A percentile compares a stretch with the other conserved stretches of the same genome.
Conservation (phyloP, 805 yeast genomes). For the Schwanniomyces polymorphus region DNA sequence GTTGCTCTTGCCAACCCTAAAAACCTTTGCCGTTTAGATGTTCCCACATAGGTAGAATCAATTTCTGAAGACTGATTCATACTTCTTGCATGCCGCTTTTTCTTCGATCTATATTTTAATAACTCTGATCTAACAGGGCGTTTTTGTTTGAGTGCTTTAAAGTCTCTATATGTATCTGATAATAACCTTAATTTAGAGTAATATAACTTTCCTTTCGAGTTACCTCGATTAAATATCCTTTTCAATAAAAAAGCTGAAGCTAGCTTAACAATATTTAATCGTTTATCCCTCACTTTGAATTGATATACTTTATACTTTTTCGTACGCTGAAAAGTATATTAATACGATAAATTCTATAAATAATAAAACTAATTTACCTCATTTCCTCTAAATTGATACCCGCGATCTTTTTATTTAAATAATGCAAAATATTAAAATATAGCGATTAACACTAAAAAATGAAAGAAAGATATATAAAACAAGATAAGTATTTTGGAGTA, state of each 20-base stretch:
- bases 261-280: conserved; percentile 12
- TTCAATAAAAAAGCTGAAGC: conserved; percentile 16
- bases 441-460: too few species aligned
- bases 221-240: conserved; percentile 10
- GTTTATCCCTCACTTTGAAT: conserved; percentile 16
- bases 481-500: too few species aligned
- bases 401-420: neutral
- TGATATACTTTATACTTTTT: neutral
- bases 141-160: conserved; percentile 20
- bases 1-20: conserved; percentile 54
- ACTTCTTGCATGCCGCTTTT: conserved; percentile 18
- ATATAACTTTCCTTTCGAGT: conserved; percentile 7
- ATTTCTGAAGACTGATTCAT: conserved; percentile 1
- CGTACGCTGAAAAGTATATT: neutral
- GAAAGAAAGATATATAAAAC: too few species aligned
- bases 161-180: conserved; percentile 33
- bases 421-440: too few species aligned
- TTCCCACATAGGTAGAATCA: conserved; percentile 1
- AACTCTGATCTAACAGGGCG: conserved; percentile 13
- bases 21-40: conserved; percentile 45
- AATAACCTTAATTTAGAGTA: conserved; percentile 24
- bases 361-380: neutral
- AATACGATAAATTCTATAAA: neutral
- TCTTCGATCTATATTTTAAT: conserved; percentile 3
- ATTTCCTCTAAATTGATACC: neutral